Base-by-base conservation (phyloP, 495 filamentous ascomycete genomes). In the Aspergillus baeticus region DNA sequence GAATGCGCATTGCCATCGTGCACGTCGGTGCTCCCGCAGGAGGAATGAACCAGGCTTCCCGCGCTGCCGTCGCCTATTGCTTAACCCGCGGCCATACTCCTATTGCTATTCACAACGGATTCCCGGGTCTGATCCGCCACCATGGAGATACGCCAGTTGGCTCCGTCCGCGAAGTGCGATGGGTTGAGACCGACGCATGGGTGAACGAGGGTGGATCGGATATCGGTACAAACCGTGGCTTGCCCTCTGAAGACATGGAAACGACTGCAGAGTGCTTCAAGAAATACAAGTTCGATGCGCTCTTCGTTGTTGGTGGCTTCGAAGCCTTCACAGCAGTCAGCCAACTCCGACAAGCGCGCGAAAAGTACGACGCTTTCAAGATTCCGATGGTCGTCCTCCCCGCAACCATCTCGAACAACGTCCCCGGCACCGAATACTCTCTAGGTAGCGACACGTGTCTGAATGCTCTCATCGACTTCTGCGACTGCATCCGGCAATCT, bases 361-460 rank as follows among this genome's bases (percentile, higher is more conserved):
- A 84, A 10, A 76, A 88, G 46, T 96, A 88, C 69, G 81, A 87
- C 10, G 85, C 90, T 5, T 89, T 99, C 61, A 89, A 89, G 68
- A 98, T 99, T 60, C 95, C 95, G 45, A 92, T 98, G 83, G 82
- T 86, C 20, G 80, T 96, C 21, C 78, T 98, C 13, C 95, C 95
- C 15, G 95, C 95, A n/a, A 99, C 95, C 22, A 92, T 99, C 67
- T 92, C 88, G 62, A 98, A 98, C 78, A 99, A 99, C 71, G 95
- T 99, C 8, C 95, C 94, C 0, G 95, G 95, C 8, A 96, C 92
- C 13, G 95, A 99, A 72, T 99, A 96, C 75, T 96, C 91, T 0
- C 81, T 99, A 42, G 95, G 95, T 15, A 95, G 89, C 46, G 95
- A 99, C 69, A 99, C 95, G 11, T 99, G 95, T 67, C 78, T 98